Conservation (phyloP, 2,329 filamentous ascomycete genomes). For the Botrytis fragariae region DNA sequence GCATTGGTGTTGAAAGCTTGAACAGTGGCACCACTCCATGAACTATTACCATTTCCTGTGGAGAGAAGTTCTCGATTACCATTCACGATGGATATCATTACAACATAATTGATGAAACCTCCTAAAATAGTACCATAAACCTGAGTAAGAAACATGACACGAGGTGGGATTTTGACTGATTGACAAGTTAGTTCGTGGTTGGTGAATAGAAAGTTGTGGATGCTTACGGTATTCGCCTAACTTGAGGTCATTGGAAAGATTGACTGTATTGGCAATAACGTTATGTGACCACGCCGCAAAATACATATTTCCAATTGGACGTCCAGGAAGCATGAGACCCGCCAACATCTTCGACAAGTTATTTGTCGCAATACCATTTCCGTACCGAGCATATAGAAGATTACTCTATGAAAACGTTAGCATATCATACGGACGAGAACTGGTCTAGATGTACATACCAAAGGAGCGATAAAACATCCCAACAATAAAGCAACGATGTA, state of each 20-base stretch:
- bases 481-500: constrained; percentile 43
- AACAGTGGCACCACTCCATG: constrained; percentile 50
- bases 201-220: background rate
- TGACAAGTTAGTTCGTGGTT: constrained; percentile 26
- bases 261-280: constrained; percentile 51
- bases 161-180: constrained; percentile 48
- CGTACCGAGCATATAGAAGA: constrained; percentile 51
- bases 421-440: background rate
- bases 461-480: constrained; percentile 47
- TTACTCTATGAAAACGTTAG: constrained; percentile 43
- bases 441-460: constrained; percentile 39
- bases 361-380: constrained; percentile 58
- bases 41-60: constrained; percentile 44
- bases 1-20: constrained; percentile 48
- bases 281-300: constrained; percentile 58
- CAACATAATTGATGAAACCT: constrained; percentile 46
- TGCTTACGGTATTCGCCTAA: constrained; percentile 56
- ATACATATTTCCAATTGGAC: constrained; percentile 45
- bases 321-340: constrained; percentile 46
- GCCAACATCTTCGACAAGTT: constrained; percentile 54
- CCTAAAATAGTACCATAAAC: constrained; percentile 45
- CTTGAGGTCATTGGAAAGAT: constrained; percentile 53
- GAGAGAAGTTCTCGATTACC: constrained; percentile 44
- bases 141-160: constrained; percentile 47
- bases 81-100: constrained; percentile 47